Percentiles rank a stretch among this genome's conserved stretches.
Conservation (phyloP, 805 yeast species). For the Wickerhamiella sorbophila region DNA sequence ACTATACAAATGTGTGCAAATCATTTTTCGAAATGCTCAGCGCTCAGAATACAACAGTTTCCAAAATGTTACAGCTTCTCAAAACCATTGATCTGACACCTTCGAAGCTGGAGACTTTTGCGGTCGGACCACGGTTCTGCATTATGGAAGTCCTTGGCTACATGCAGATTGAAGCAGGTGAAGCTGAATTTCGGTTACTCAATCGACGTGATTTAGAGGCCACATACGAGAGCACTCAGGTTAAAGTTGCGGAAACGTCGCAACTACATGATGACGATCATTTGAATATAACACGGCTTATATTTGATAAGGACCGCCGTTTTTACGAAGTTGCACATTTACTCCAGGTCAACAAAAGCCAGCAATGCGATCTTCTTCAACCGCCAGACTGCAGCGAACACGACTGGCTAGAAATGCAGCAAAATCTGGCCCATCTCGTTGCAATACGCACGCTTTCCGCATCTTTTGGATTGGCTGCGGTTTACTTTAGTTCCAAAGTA, state of each 20-base stretch:
- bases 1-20: slow-evolving; percentile 2
- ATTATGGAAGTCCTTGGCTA: slow-evolving; percentile 32
- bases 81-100: slow-evolving; percentile 38
- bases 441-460: slow-evolving; percentile 60
- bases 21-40: slow-evolving; percentile 17
- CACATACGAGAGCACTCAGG: slow-evolving; percentile 5
- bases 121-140: slow-evolving; percentile 57
- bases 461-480: slow-evolving; percentile 66
- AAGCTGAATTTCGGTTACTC: not conserved
- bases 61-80: slow-evolving; percentile 47
- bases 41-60: slow-evolving; percentile 35
- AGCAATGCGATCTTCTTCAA: slow-evolving; percentile 29
- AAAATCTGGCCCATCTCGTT: slow-evolving; percentile 41
- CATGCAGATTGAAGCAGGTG: not conserved
- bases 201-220: not conserved
- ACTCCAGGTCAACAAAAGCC: slow-evolving; percentile 55
- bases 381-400: slow-evolving; percentile 38
- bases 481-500: slow-evolving; percentile 48
- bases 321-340: slow-evolving; percentile 62
- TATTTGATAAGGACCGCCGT: slow-evolving; percentile 66
- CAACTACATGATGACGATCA: slow-evolving; percentile 59
- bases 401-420: slow-evolving; percentile 39
- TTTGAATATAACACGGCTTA: slow-evolving; percentile 49
- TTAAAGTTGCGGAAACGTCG: slow-evolving; percentile 30
- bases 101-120: slow-evolving; percentile 47